Evolutionary conservation across 192 early-diverging fungal species (phyloP), one percentile per base, ranked within the genome.

Genomic region (Coemansia sp.): DNA sequence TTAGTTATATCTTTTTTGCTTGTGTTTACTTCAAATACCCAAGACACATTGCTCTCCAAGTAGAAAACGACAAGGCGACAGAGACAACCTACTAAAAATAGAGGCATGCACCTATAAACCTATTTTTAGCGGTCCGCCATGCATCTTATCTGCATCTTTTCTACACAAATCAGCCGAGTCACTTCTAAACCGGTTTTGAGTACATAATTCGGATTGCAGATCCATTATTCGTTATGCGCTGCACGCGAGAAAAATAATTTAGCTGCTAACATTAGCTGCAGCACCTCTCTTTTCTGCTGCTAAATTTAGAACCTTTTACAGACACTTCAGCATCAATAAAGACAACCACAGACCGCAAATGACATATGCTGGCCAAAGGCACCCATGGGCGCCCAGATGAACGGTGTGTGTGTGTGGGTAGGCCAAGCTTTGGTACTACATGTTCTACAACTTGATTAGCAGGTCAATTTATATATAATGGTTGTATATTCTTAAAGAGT

Each of bases 111-210:
- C 25, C 7, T 55, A 23, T 55, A 29, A 14, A 4, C 23, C 51
- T 55, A 55, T 55, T 55, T 55, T 55, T 55, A 55, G 51, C 25
- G 51, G 51, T 27, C 46, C 46, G 3, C 46, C 46, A 48, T 48
- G 46, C 46, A 48, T 9, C 19, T 48, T 48, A 8, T 5, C 51
- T 55, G 46, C 46, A 48, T 9, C 19, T 48, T 48, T 21, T 5
- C 51, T 55, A 21, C 19, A 15, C 3, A 14, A 55, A 55, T 29
- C 51, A 31, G 46, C 46, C 46, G 19, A 48, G 46, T 21, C 46
- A 48, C 19, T 21, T 42, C 6, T 48, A 48, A 48, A 48, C 46
- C 46, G 46, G 46, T 48, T 48, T 48, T 48, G 46, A 6, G 4
- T 48, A n/a, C 46, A 48, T 48, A n/a, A 19, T 19, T 19, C 7